These are phyloP conservation scores for Lachnellula arida DNA, from an alignment of 2,329 filamentous ascomycete genomes.

Conservation along the genomic window DNA sequence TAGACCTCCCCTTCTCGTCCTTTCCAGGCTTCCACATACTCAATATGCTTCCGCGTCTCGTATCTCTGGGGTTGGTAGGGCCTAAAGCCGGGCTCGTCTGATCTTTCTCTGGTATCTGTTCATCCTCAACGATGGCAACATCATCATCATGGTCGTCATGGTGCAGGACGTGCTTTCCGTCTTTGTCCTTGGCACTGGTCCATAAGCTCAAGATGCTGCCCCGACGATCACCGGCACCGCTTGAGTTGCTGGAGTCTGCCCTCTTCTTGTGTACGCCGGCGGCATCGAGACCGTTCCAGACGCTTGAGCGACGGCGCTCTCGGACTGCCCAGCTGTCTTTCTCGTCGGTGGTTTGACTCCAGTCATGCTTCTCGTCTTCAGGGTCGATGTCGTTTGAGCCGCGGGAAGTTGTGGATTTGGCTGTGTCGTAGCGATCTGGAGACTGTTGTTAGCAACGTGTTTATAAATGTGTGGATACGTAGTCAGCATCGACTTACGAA, in stretches of 20 bases:
- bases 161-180: neutral
- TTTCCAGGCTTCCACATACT: constrained; percentile 1
- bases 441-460: neutral
- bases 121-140: neutral
- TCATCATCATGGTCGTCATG: neutral
- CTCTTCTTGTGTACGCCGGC: neutral
- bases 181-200: neutral
- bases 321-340: constrained; percentile 19
- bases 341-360: constrained; percentile 14
- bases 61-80: neutral
- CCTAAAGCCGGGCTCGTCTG: neutral
- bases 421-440: neutral
- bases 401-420: neutral
- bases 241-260: neutral
- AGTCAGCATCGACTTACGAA: neutral
- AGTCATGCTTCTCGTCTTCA: constrained; percentile 13
- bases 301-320: constrained; percentile 15
- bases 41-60: constrained; percentile 2
- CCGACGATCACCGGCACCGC: neutral
- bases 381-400: neutral
- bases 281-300: constrained; percentile 7
- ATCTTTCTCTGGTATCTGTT: neutral
- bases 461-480: neutral
- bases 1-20: neutral
- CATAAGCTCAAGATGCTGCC: neutral